phyloP scores from a whole-genome alignment of 2,329 filamentous ascomycete genomes.

The Bertia moriformis region DNA sequence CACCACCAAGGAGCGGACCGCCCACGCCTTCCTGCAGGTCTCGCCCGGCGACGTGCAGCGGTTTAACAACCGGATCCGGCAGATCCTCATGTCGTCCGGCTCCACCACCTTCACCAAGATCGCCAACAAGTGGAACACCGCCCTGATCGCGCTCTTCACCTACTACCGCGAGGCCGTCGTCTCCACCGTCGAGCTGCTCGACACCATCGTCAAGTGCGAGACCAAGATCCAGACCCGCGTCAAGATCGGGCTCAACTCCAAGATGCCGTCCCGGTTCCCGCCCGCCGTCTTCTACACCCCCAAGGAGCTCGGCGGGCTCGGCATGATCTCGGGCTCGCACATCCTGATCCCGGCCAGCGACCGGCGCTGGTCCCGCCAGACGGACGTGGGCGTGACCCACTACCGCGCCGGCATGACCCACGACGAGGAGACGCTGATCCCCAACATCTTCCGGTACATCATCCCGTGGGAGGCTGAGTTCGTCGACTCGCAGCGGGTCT shows the following conservation, averaged over 20 bases:
- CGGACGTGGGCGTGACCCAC: conserved; percentile 90
- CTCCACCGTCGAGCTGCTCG: conserved; percentile 81
- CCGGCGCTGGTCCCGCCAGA: conserved; percentile 97
- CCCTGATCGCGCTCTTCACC: conserved; percentile 88
- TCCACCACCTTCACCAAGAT: conserved; percentile 99
- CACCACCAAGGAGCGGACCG: conserved; percentile 88
- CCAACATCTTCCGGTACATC: conserved; percentile 98
- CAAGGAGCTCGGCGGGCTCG: conserved; percentile 88
- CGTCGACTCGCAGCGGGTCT: conserved; percentile 95
- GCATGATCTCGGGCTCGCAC: conserved; percentile 98
- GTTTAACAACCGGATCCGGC: conserved; percentile 96
- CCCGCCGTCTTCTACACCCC: conserved; percentile 98
- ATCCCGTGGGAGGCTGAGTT: conserved; percentile 99
- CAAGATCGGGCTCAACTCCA: conserved; percentile 96
- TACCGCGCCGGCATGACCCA: conserved; percentile 97
- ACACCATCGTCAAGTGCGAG: conserved; percentile 98
- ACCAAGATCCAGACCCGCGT: conserved; percentile 98
- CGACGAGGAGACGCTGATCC: conserved; percentile 92
- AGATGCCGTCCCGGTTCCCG: conserved; percentile 98
- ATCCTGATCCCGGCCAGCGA: conserved; percentile 95
- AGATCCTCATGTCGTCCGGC: conserved; percentile 98
- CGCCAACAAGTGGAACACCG: conserved; percentile 99
- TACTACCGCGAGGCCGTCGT: conserved; percentile 97
- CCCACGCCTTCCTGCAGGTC: conserved; percentile 92
- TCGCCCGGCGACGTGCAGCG: conserved; percentile 96